Evolutionary conservation across 2,329 filamentous ascomycete genomes (phyloP).

Genomic region (Colletotrichum sp.): DNA sequence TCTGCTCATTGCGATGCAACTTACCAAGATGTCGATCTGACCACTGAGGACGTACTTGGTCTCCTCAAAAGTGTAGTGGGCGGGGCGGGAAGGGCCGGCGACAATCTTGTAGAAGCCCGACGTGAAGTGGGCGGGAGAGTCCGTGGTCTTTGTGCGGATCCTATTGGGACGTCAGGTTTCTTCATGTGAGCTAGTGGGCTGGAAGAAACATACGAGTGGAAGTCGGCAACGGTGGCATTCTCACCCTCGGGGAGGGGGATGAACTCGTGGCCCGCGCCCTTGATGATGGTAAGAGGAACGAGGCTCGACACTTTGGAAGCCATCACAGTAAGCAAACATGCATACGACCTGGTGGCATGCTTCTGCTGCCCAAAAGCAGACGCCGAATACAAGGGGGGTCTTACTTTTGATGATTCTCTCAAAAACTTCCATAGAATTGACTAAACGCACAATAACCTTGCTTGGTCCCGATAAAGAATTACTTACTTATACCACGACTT

Average conservation of each 20-base stretch:
- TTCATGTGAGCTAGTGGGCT: neutral
- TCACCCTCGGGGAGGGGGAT: constrained; percentile 15
- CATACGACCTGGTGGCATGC: no score
- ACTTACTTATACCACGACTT: neutral
- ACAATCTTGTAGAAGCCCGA: constrained; percentile 19
- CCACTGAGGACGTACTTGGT: constrained; percentile 30
- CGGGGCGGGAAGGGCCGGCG: constrained; percentile 9
- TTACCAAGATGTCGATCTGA: constrained; percentile 11
- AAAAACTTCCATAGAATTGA: neutral
- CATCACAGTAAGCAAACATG: neutral
- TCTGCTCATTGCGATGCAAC: fast-evolving
- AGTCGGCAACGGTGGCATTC: constrained; percentile 19
- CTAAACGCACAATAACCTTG: neutral
- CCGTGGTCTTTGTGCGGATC: constrained; percentile 4
- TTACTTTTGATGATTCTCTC: neutral
- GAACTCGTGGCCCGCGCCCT: constrained; percentile 15
- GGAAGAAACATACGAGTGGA: constrained; percentile 1
- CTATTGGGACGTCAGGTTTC: neutral
- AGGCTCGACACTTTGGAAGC: constrained; percentile 17
- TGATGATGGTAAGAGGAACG: constrained; percentile 17
- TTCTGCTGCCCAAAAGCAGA: neutral
- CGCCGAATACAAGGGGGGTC: neutral
- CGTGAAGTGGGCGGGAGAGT: neutral
- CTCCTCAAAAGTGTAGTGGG: constrained; percentile 27
- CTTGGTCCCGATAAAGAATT: neutral